Conservation (phyloP, 306 rosid species). For the Prunus dulcis region DNA sequence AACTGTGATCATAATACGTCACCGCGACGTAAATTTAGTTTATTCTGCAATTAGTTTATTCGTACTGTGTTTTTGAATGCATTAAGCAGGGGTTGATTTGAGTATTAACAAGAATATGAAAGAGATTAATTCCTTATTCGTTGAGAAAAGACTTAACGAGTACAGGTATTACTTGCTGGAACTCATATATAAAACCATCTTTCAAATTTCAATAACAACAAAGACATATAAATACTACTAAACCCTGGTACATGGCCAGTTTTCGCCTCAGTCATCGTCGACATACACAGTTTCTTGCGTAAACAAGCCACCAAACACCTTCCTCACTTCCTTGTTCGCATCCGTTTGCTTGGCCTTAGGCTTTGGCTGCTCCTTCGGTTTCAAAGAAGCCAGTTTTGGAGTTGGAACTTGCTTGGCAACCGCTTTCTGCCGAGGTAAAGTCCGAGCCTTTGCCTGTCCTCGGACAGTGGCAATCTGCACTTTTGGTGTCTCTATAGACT, state of each 20-base stretch:
- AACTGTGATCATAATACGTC: background rate
- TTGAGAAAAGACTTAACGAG: conserved; percentile 8
- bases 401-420: conserved; percentile 39
- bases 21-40: no score
- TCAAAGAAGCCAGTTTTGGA: conserved; percentile 17
- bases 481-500: conserved; percentile 41
- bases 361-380: conserved; percentile 45
- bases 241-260: background rate
- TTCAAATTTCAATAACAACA: background rate
- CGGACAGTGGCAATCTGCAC: conserved; percentile 82
- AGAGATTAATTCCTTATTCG: background rate
- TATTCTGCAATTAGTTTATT: background rate
- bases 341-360: conserved; percentile 31
- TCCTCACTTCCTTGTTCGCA: conserved; percentile 55
- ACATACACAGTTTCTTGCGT: conserved; percentile 87
- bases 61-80: background rate
- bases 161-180: conserved; percentile 25
- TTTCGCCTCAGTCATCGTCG: conserved; percentile 66
- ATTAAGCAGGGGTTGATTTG: background rate
- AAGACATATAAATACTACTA: background rate
- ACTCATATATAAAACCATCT: conserved; percentile 22
- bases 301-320: conserved; percentile 86
- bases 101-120: background rate
- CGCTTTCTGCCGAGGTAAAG: conserved; percentile 51
- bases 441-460: conserved; percentile 87